phyloP scores from a whole-genome alignment of 148 eudicot genomes.

The Cornus controversa region DNA sequence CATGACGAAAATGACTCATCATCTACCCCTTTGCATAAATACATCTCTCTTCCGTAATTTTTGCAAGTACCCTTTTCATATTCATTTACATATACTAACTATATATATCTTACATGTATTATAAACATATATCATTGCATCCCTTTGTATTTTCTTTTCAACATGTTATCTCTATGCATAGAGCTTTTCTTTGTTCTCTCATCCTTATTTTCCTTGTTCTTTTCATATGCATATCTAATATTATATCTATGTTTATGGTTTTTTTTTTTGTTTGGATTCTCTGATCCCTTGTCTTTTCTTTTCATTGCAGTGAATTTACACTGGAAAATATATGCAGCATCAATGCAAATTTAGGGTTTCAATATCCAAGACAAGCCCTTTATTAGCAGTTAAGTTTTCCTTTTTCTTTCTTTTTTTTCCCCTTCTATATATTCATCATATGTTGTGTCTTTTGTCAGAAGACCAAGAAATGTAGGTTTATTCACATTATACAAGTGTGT shows the following conservation, averaged over 20 bases:
- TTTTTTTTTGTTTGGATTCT: background rate
- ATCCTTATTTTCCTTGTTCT: too few relatives aligned
- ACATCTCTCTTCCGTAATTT: slow-evolving; percentile 9
- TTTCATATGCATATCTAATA: too few relatives aligned
- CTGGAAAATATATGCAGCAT: background rate
- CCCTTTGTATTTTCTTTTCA: too few relatives aligned
- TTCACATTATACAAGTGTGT: background rate
- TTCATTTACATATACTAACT: background rate
- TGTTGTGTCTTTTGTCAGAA: slow-evolving; percentile 6
- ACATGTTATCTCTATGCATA: background rate
- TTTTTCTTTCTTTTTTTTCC: background rate
- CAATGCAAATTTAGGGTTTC: slow-evolving; percentile 2
- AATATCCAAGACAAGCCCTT: background rate
- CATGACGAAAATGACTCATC: slow-evolving; percentile 79
- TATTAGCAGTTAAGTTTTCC: slow-evolving; percentile 11
- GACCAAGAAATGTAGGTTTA: background rate
- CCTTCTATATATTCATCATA: background rate
- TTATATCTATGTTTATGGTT: background rate
- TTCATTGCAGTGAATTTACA: background rate
- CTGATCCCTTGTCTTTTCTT: background rate
- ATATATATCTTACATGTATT: background rate
- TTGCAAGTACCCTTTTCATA: background rate
- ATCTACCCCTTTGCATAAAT: slow-evolving; percentile 15
- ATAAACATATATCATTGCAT: too few relatives aligned
- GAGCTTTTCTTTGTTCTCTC: background rate